A percentile compares a stretch with the other conserved stretches of the same genome.
Evolutionary conservation across 495 filamentous ascomycete species (phyloP).

Genomic region (Hypoxylon fuscum): DNA sequence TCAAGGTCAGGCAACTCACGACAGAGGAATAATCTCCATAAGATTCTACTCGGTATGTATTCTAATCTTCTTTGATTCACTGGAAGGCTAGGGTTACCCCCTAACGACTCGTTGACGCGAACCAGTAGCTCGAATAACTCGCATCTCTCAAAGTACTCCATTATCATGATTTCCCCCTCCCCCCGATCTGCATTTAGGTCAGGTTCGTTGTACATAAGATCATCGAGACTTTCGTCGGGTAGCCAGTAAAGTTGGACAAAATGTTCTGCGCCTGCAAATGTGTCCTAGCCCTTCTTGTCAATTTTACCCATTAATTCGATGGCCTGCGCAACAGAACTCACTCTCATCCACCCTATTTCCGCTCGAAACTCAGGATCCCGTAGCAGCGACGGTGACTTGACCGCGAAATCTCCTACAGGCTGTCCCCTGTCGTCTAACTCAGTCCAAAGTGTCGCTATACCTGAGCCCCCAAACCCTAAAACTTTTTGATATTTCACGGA

Average conservation of each 20-base stretch:
- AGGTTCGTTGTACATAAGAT: constrained; percentile 14
- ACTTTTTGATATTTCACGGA: constrained; percentile 13
- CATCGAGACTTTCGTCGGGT: background rate
- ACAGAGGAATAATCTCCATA: constrained; percentile 33
- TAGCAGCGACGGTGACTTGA: constrained; percentile 15
- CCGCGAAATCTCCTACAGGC: constrained; percentile 9
- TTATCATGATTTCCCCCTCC: constrained; percentile 8
- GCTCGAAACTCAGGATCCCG: constrained; percentile 12
- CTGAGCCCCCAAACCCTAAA: constrained; percentile 24
- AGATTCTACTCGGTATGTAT: constrained; percentile 22
- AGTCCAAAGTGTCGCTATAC: constrained; percentile 19
- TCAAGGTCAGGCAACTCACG: constrained; percentile 2
- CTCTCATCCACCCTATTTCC: constrained; percentile 26
- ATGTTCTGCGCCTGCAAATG: constrained; percentile 17
- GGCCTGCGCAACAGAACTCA: background rate
- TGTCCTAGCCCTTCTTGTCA: constrained; percentile 3
- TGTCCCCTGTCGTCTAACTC: background rate
- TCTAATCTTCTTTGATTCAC: constrained; percentile 18
- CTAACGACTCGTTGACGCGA: constrained; percentile 19
- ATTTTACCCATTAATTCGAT: background rate
- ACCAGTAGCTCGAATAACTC: constrained; percentile 23
- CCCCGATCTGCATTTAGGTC: constrained; percentile 1
- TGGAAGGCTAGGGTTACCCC: constrained; percentile 2
- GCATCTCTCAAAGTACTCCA: constrained; percentile 27
- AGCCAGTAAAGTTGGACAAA: constrained; percentile 16